phyloP scores from a whole-genome alignment of 768 basidiomycete genomes.

The Agaricus subrufescens region DNA sequence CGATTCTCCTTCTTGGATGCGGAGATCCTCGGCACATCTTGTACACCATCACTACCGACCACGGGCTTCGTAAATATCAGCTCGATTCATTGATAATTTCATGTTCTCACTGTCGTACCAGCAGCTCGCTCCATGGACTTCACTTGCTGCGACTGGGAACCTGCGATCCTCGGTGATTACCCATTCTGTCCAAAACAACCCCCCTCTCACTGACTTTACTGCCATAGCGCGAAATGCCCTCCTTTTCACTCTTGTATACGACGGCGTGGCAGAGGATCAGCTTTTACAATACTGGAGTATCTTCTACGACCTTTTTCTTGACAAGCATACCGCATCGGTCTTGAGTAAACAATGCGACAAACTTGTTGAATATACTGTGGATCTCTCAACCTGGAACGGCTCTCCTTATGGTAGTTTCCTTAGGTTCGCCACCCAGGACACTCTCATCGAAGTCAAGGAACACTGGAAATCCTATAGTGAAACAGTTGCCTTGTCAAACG shows the following conservation, averaged over 20 bases:
- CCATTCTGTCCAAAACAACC: neutral
- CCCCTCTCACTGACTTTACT: neutral
- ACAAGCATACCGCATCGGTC: slow-evolving; percentile 26
- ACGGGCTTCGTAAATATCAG: slow-evolving; percentile 18
- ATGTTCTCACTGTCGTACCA: slow-evolving; percentile 8
- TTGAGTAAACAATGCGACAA: slow-evolving; percentile 34
- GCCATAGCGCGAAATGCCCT: slow-evolving; percentile 43
- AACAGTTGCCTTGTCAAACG: slow-evolving; percentile 20
- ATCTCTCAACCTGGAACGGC: slow-evolving; percentile 32
- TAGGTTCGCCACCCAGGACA: slow-evolving; percentile 31
- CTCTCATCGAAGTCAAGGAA: slow-evolving; percentile 32
- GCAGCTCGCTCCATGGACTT: slow-evolving; percentile 34
- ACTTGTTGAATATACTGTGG: slow-evolving; percentile 27
- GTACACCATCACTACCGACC: slow-evolving; percentile 38
- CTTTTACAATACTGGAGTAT: slow-evolving; percentile 33
- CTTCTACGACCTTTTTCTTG: slow-evolving; percentile 45
- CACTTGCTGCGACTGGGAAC: slow-evolving; percentile 48
- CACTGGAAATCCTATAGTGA: slow-evolving; percentile 35
- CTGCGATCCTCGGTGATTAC: slow-evolving; percentile 38
- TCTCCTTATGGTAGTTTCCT: slow-evolving; percentile 34
- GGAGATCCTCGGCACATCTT: slow-evolving; percentile 54
- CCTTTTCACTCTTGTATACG: slow-evolving; percentile 37
- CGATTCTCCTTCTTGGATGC: slow-evolving; percentile 51
- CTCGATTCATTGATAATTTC: neutral
- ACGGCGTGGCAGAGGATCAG: slow-evolving; percentile 18